Base-by-base conservation (phyloP, 2,329 filamentous ascomycete species). In the Cladosporium halotolerans region DNA sequence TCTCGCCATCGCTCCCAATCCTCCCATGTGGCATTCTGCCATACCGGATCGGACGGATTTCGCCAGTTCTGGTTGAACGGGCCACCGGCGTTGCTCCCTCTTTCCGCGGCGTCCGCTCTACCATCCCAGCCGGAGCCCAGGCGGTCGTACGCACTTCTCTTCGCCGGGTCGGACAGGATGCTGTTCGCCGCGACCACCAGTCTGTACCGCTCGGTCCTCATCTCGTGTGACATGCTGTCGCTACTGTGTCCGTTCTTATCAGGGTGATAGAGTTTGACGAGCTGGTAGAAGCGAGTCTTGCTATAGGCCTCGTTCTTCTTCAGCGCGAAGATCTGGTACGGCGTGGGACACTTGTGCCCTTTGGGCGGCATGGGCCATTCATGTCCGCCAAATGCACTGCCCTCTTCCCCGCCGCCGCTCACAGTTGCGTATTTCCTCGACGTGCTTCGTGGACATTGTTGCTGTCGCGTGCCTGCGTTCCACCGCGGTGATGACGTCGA, bases 221-320 rank as follows among this genome's bases (percentile, higher is more conserved):
- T 78, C 23, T 80, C 71, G 16, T 80, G 77, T 0, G 88, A 75
- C 10, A 87, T 67, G 67, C 56, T 74, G 70, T 55, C 73, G 69
- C 64, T 63, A 55, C 69, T 71, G 36, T 66, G 67, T 38, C 64
- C 60, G 57, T 70, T 75, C 55, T 80, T 81, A 70, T 99, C 93
- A 0, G 93, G 93, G 66, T 99, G 93, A 73, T 99, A 99, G 44
- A 95, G 77, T 74, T 97, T 99, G 54, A 95, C 93, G 49, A 99
- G 81, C 65, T 92, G 81, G 70, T 95, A 93, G 77, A 90, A 99
- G 55, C 83, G 83, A 41, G 78, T 73, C 71, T 99, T 97, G 57
- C 81, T 85, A 70, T 99, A 97, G 2, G 83, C 79, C 11, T 82
- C 83, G 54, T 75, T 74, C 61, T 74, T 80, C 51, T 75, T 72